Evolutionary conservation across 805 yeast species (phyloP).

Genomic region (Sugiyamaella qingdaonensis): DNA sequence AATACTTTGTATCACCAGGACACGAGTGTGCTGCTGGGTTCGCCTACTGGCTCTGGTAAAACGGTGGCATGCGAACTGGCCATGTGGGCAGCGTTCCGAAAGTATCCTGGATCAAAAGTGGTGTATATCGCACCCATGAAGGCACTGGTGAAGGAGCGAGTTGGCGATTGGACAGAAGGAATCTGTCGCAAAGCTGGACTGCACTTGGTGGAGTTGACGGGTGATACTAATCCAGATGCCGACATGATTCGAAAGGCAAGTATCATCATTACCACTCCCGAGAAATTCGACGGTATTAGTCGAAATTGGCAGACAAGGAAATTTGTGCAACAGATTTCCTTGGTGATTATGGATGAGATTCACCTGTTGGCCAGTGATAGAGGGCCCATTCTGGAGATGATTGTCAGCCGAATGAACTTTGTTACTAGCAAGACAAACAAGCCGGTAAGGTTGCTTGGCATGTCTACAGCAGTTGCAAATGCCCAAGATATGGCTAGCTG

Average conservation of each 20-base stretch:
- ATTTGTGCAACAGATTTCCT: constrained; percentile 68
- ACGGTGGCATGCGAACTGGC: constrained; percentile 96
- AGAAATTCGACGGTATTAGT: constrained; percentile 82
- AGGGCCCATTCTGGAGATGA: constrained; percentile 83
- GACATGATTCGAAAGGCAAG: constrained; percentile 63
- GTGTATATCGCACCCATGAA: constrained; percentile 90
- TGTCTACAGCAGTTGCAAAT: constrained; percentile 83
- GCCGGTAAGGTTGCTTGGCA: constrained; percentile 64
- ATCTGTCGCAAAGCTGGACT: constrained; percentile 44
- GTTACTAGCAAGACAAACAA: constrained; percentile 56
- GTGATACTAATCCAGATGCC: constrained; percentile 75
- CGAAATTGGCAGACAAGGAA: constrained; percentile 79
- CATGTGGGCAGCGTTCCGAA: constrained; percentile 90
- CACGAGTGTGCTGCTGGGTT: constrained; percentile 84
- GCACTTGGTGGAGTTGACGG: constrained; percentile 71
- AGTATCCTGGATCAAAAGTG: constrained; percentile 73
- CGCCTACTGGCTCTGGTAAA: constrained; percentile 98
- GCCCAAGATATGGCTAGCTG: constrained; percentile 84
- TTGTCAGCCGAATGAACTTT: constrained; percentile 82
- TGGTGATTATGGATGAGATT: constrained; percentile 82
- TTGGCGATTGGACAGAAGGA: constrained; percentile 69
- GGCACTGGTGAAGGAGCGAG: constrained; percentile 78
- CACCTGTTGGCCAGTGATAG: constrained; percentile 80
- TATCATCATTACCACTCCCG: constrained; percentile 78
- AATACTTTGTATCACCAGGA: constrained; percentile 79